Conservation (phyloP, 306 rosid species). For the Lathyrus sativus region DNA sequence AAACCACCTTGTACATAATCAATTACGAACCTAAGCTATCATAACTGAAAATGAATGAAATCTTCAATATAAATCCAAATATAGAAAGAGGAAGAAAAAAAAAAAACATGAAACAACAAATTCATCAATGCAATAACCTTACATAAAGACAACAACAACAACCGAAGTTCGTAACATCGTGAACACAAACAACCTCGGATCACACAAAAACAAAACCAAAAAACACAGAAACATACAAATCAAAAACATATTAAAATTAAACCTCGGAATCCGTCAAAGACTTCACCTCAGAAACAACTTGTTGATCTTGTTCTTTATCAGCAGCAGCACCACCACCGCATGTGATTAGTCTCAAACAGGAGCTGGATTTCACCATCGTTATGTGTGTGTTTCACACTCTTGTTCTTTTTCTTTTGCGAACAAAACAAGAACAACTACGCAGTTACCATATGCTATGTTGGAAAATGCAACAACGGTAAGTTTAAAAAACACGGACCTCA, state of each 20-base stretch:
- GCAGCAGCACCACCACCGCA: constrained; percentile 57
- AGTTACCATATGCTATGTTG: constrained; percentile 42
- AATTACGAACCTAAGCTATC: neutral
- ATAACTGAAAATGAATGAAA: constrained; percentile 1
- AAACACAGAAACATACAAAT: constrained; percentile 6
- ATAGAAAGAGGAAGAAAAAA: neutral
- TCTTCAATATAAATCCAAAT: neutral
- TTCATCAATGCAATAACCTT: constrained; percentile 23
- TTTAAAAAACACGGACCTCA: constrained; percentile 57
- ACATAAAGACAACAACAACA: neutral
- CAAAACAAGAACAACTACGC: constrained; percentile 39
- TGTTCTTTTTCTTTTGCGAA: constrained; percentile 21
- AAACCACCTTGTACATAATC: constrained; percentile 5
- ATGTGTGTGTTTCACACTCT: neutral
- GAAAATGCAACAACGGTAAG: constrained; percentile 45
- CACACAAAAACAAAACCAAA: constrained; percentile 17
- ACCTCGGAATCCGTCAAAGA: constrained; percentile 30
- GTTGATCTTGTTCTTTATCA: constrained; percentile 50
- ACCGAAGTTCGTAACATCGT: neutral
- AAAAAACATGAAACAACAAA: neutral
- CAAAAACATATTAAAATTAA: neutral
- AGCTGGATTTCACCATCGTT: constrained; percentile 67
- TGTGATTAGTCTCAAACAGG: constrained; percentile 72
- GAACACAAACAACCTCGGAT: constrained; percentile 19
- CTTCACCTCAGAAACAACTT: constrained; percentile 55